These are phyloP conservation scores for Colletotrichum horii DNA, from an alignment of 2,329 filamentous ascomycete genomes.

Conservation along the genomic window DNA sequence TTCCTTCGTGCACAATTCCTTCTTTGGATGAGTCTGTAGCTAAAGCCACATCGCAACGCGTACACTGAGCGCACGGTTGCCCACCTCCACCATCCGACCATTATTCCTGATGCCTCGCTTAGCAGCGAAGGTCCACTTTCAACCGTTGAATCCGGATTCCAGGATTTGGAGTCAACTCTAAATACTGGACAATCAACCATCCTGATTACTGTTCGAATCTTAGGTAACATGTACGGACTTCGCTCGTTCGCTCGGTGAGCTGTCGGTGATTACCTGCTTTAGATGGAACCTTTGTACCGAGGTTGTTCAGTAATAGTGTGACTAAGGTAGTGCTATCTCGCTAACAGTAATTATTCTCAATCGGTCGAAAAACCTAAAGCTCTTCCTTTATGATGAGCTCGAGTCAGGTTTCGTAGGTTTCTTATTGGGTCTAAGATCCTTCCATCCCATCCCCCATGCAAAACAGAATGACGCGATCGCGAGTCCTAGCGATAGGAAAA, in stretches of 20 bases:
- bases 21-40: neutral
- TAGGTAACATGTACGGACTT: neutral
- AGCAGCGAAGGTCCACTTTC: neutral
- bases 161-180: neutral
- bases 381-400: neutral
- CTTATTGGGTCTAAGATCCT: slow-evolving; percentile 44
- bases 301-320: neutral
- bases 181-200: neutral
- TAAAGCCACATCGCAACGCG: neutral
- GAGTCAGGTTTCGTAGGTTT: slow-evolving; percentile 7
- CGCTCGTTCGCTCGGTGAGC: neutral
- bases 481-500: slow-evolving; percentile 34
- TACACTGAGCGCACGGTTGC: neutral
- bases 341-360: neutral
- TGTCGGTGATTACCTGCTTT: neutral
- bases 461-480: slow-evolving; percentile 36
- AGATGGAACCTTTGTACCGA: neutral
- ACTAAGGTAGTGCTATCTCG: neutral
- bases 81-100: neutral
- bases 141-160: neutral
- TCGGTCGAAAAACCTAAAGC: neutral
- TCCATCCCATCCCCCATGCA: slow-evolving; percentile 51
- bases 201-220: neutral
- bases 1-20: neutral
- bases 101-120: neutral